Conservation (phyloP, 345 rosid species). For the Eucalyptus cloeziana region DNA sequence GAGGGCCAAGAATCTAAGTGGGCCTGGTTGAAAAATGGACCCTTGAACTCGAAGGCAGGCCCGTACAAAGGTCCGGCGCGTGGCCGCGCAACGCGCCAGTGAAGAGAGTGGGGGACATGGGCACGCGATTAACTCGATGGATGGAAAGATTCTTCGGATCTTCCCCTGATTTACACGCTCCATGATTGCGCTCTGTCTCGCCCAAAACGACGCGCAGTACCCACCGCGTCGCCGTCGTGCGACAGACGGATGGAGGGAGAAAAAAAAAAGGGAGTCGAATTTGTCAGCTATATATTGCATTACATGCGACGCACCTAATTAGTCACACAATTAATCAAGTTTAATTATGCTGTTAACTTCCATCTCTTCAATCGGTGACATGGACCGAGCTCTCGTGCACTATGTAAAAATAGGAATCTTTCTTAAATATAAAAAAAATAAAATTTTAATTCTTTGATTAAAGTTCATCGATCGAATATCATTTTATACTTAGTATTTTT, state of each 20-base stretch:
- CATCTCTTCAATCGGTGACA: neutral
- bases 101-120: neutral
- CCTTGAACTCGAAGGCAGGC: neutral
- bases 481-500: neutral
- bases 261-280: neutral
- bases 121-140: neutral
- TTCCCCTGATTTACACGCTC: neutral
- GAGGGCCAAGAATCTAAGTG: neutral
- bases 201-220: neutral
- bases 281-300: neutral
- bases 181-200: neutral
- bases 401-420: neutral
- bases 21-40: neutral
- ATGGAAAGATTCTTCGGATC: neutral
- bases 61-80: neutral
- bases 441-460: neutral
- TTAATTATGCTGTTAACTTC: neutral
- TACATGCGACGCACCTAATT: neutral
- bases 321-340: neutral
- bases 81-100: neutral
- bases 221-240: neutral
- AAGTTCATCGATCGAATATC: neutral
- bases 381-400: neutral
- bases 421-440: neutral
- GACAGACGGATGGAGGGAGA: neutral